A percentile compares a stretch with the other conserved stretches of the same genome.
Evolutionary conservation across 495 filamentous ascomycete species (phyloP).

Genomic region (Neohortaea acidophila): DNA sequence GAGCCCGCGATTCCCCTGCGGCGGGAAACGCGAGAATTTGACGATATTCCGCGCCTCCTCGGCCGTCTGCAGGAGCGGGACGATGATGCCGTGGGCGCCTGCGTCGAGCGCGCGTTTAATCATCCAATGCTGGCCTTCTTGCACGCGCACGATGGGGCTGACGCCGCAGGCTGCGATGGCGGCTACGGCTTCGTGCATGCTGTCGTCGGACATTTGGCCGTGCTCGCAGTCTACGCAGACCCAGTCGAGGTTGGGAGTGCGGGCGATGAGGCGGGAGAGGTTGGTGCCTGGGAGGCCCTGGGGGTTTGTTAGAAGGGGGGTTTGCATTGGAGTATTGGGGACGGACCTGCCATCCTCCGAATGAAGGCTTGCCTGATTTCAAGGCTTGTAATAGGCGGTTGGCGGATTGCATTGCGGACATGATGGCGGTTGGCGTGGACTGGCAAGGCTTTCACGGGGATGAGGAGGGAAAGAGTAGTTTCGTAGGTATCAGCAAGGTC

Average conservation of each 20-base stretch:
- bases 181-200: constrained; percentile 73
- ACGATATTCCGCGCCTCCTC: constrained; percentile 26
- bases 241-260: constrained; percentile 54
- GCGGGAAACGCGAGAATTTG: constrained; percentile 28
- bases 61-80: constrained; percentile 26
- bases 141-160: constrained; percentile 27
- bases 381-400: constrained; percentile 50
- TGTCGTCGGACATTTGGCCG: constrained; percentile 57
- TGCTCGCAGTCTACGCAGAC: constrained; percentile 64
- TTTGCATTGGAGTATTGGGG: neutral
- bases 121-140: constrained; percentile 31
- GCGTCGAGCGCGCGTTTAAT: constrained; percentile 30
- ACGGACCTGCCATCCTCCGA: constrained; percentile 40
- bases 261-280: constrained; percentile 49
- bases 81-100: constrained; percentile 30
- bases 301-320: neutral
- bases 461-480: no score
- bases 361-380: constrained; percentile 38
- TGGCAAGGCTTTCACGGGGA: no score
- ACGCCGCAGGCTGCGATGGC: constrained; percentile 27
- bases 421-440: no score
- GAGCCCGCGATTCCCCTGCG: constrained; percentile 25
- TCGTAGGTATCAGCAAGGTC: no score
- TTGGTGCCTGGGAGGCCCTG: constrained; percentile 62
- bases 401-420: constrained; percentile 53